Percentiles rank a stretch among this genome's conserved stretches.
Conservation (phyloP, 2,329 filamentous ascomycete species). For the Sarocladiaceae sp. region DNA sequence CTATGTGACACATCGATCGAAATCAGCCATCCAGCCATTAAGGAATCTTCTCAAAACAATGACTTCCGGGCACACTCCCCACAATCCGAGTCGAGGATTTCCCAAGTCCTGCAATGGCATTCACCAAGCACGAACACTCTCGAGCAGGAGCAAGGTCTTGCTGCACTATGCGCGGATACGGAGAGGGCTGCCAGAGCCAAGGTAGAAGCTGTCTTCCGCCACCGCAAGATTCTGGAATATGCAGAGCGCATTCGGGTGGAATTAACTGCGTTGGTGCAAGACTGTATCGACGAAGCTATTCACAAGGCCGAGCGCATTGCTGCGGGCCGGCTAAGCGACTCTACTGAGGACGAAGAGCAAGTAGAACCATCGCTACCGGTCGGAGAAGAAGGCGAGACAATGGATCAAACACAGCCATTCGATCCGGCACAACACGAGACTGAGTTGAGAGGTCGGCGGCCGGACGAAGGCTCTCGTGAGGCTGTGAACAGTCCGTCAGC, state of each 20-base stretch:
- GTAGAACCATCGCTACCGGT: slow-evolving; percentile 23
- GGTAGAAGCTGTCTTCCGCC: slow-evolving; percentile 87
- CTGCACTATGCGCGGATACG: slow-evolving; percentile 84
- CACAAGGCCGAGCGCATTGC: slow-evolving; percentile 85
- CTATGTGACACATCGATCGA: slow-evolving; percentile 94
- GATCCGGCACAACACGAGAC: slow-evolving; percentile 14
- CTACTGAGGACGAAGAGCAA: slow-evolving; percentile 57
- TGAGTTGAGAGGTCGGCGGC: slow-evolving; percentile 15
- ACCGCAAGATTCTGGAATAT: slow-evolving; percentile 92
- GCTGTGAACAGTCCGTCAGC: slow-evolving; percentile 41
- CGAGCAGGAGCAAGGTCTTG: slow-evolving; percentile 89
- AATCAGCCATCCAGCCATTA: slow-evolving; percentile 90
- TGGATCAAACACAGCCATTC: slow-evolving; percentile 9
- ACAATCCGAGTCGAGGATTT: slow-evolving; percentile 90
- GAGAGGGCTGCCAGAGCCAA: slow-evolving; percentile 81
- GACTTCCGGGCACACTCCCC: slow-evolving; percentile 92
- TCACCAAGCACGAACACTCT: slow-evolving; percentile 87
- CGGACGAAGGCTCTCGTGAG: slow-evolving; percentile 45
- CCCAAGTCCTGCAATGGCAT: slow-evolving; percentile 94
- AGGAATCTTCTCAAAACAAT: slow-evolving; percentile 66
- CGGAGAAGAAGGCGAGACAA: slow-evolving; percentile 22
- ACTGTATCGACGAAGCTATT: slow-evolving; percentile 91
- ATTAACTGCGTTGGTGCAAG: slow-evolving; percentile 87
- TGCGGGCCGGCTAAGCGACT: slow-evolving; percentile 79
- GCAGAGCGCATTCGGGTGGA: slow-evolving; percentile 92